Evolutionary conservation across 2,329 filamentous ascomycete species (phyloP), one percentile per base, ranked within the genome.

Genomic region (Aspergillus awamori): DNA sequence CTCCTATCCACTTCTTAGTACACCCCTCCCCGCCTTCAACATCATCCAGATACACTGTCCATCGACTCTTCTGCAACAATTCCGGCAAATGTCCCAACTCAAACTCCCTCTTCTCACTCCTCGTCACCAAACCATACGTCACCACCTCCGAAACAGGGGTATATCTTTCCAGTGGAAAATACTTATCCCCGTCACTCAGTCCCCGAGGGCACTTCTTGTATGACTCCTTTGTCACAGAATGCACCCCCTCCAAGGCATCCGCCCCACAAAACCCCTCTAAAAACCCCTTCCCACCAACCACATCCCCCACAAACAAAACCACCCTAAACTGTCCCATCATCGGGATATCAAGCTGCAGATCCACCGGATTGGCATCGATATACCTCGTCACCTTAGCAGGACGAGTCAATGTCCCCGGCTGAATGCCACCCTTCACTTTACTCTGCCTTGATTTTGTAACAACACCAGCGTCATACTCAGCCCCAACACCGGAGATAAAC

Each of bases 271-370:
- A 81, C 0, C 79, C 81, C 6, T 84, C 79, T 24, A 92, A 79
- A 74, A 91, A 91, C 1, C 79, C 77, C 57, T 78, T 79, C 3
- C 83, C 82, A 33, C 81, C 74, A 58, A 82, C 79, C 2, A 91
- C 80, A 68, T 91, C 82, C 69, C 85, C 86, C 63, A 87, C 84
- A 62, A 93, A 84, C 62, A 93, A 83, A 73, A 90, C 92, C 49
- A 92, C 84, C 53, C 89, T 84, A 79, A 93, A 93, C 70, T 93
- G 90, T 26, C 90, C 88, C 5, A 93, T 80, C 75, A 92, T 85
- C 1, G 90, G 90, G 48, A 93, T 90, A 69, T 93, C 90, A 5
- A 92, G 85, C 72, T 93, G 89, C 28, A 93, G 79, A 67, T 93
- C 88, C 45, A 93, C 86, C 0, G 90, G 90, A 68, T 93, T 93